phyloP scores from a whole-genome alignment of 148 eudicot genomes.

The Simmondsia chinensis region DNA sequence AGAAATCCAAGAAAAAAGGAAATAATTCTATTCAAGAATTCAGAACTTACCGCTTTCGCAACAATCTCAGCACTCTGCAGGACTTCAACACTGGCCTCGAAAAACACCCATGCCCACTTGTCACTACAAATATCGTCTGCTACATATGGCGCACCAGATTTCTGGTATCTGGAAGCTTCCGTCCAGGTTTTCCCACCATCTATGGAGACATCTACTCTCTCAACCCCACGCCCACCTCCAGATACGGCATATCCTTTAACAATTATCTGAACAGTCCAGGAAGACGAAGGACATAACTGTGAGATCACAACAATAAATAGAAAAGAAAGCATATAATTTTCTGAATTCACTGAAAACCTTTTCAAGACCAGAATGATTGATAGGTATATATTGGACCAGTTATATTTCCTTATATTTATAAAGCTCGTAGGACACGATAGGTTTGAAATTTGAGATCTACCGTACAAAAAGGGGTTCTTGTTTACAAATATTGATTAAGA shows the following conservation, averaged over 20 bases:
- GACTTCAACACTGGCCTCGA: slow-evolving; percentile 60
- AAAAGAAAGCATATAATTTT: no score
- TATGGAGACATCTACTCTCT: slow-evolving; percentile 77
- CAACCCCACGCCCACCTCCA: slow-evolving; percentile 96
- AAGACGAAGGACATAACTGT: no score
- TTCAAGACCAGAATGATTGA: no score
- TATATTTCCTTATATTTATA: no score
- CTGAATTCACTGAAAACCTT: no score
- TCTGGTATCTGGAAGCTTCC: slow-evolving; percentile 87
- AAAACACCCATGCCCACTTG: slow-evolving; percentile 96
- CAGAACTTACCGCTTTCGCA: slow-evolving; percentile 76
- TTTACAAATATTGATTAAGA: no score
- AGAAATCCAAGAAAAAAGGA: background rate
- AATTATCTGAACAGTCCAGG: slow-evolving; percentile 41
- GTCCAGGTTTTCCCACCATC: slow-evolving; percentile 93
- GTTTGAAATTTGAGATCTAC: no score
- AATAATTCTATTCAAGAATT: background rate
- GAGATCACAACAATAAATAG: no score
- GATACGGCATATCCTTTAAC: slow-evolving; percentile 86
- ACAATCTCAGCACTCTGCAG: slow-evolving; percentile 55
- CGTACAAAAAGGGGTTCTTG: no score
- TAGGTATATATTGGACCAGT: no score
- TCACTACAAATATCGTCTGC: slow-evolving; percentile 62
- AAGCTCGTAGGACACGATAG: no score
- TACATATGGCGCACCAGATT: slow-evolving; percentile 42